phyloP scores from a whole-genome alignment of 1,284 basidiomycete genomes.

The Heterobasidion occidentale region DNA sequence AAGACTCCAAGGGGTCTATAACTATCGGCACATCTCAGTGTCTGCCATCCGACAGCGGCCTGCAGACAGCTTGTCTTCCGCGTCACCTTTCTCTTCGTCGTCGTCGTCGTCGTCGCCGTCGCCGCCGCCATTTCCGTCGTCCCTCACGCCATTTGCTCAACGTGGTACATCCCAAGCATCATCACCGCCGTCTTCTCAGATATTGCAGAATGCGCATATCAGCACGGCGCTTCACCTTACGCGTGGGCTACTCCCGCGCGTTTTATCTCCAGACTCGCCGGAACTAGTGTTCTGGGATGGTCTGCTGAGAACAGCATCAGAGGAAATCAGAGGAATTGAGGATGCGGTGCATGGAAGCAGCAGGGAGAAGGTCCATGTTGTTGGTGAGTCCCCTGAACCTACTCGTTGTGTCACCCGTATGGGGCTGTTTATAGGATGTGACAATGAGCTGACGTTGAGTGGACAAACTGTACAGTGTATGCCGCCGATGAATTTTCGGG shows the following conservation, averaged over 20 bases:
- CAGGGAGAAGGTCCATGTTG: not conserved
- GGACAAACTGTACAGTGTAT: slow-evolving; percentile 34
- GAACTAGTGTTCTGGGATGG: slow-evolving; percentile 6
- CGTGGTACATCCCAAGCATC: not conserved
- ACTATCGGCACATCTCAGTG: not conserved
- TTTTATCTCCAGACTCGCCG: slow-evolving; percentile 5
- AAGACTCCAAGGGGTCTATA: not conserved
- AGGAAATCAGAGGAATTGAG: not conserved
- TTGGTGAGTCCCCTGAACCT: not conserved
- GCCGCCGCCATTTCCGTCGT: not conserved
- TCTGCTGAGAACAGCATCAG: not conserved
- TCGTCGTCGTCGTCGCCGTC: not conserved
- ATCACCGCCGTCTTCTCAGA: not conserved
- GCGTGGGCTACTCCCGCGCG: slow-evolving; percentile 6
- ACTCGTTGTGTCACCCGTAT: not conserved
- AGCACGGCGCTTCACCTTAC: slow-evolving; percentile 7
- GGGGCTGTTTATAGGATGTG: not conserved
- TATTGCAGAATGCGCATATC: slow-evolving; percentile 4
- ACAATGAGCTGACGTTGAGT: not conserved
- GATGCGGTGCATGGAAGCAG: not conserved
- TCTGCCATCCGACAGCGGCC: not conserved
- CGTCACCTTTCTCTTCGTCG: not conserved
- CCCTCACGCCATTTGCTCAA: not conserved
- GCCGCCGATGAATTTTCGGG: slow-evolving; percentile 43
- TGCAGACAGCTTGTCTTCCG: not conserved